phyloP scores from a whole-genome alignment of 768 basidiomycete species.

The Myochromella boudieri region DNA sequence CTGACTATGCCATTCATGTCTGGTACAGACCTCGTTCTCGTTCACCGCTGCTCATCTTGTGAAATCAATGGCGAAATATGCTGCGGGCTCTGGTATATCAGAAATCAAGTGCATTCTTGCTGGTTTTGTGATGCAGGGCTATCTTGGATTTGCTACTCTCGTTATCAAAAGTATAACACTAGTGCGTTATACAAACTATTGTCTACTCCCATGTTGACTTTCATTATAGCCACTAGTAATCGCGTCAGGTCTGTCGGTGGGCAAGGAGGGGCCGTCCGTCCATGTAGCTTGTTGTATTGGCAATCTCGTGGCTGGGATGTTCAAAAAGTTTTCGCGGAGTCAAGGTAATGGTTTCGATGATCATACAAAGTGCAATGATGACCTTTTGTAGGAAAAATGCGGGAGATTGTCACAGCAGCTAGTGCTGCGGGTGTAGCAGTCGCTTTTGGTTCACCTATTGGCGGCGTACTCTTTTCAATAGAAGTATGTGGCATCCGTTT shows the following conservation, averaged over 20 bases:
- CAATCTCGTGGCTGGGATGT: constrained; percentile 82
- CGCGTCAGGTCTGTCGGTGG: constrained; percentile 94
- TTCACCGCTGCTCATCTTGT: constrained; percentile 90
- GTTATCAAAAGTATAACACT: constrained; percentile 92
- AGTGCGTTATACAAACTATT: constrained; percentile 44
- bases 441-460: constrained; percentile 97
- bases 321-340: constrained; percentile 80
- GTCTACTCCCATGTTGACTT: not conserved
- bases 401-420: constrained; percentile 91
- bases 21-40: constrained; percentile 70
- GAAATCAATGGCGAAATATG: constrained; percentile 85
- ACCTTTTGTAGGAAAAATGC: constrained; percentile 60
- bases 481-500: constrained; percentile 53
- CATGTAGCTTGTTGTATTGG: constrained; percentile 97
- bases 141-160: constrained; percentile 86
- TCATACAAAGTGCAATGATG: not conserved
- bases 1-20: constrained; percentile 6
- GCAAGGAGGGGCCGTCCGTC: constrained; percentile 98
- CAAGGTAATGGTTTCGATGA: constrained; percentile 57
- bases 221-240: constrained; percentile 84
- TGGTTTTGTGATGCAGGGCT: constrained; percentile 97
- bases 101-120: constrained; percentile 98
- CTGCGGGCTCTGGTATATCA: constrained; percentile 96
- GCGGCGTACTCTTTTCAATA: constrained; percentile 96
- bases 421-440: constrained; percentile 98